Conservation (phyloP, 2,329 filamentous ascomycete species). For the Neofusicoccum sp. region DNA sequence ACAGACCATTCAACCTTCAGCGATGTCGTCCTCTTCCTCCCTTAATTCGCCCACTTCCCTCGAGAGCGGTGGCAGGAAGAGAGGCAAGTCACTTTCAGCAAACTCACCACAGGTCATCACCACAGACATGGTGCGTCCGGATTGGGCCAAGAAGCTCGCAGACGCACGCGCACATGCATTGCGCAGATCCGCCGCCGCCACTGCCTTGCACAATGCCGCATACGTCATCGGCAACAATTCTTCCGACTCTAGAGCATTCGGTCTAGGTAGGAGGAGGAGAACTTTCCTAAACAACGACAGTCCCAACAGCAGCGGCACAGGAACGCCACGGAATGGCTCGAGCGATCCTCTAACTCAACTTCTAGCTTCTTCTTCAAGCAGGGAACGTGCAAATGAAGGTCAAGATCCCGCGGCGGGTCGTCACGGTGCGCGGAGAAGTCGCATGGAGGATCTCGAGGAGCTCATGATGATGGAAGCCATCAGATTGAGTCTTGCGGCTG, state of each 20-base stretch:
- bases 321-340: slow-evolving; percentile 41
- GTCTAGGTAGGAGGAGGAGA: slow-evolving; percentile 45
- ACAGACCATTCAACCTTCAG: slow-evolving; percentile 56
- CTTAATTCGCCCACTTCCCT: slow-evolving; percentile 49
- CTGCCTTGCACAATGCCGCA: slow-evolving; percentile 89
- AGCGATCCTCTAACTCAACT: slow-evolving; percentile 24
- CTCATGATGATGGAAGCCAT: slow-evolving; percentile 99
- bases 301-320: slow-evolving; percentile 44
- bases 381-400: slow-evolving; percentile 31
- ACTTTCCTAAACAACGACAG: slow-evolving; percentile 53
- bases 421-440: slow-evolving; percentile 52
- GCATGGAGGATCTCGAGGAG: slow-evolving; percentile 88
- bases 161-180: slow-evolving; percentile 82
- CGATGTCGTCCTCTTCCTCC: slow-evolving; percentile 85
- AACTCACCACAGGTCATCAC: slow-evolving; percentile 84
- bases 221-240: slow-evolving; percentile 70
- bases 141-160: slow-evolving; percentile 89
- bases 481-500: slow-evolving; percentile 80
- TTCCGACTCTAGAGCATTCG: slow-evolving; percentile 51
- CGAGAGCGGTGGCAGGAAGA: slow-evolving; percentile 45
- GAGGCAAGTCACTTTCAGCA: slow-evolving; percentile 72
- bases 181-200: slow-evolving; percentile 85
- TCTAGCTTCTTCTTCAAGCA: slow-evolving; percentile 27
- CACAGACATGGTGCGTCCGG: slow-evolving; percentile 86
- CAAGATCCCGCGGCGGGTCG: slow-evolving; percentile 42